Base-by-base conservation (phyloP, 2,329 filamentous ascomycete genomes). In the Fusarium sublunatum region DNA sequence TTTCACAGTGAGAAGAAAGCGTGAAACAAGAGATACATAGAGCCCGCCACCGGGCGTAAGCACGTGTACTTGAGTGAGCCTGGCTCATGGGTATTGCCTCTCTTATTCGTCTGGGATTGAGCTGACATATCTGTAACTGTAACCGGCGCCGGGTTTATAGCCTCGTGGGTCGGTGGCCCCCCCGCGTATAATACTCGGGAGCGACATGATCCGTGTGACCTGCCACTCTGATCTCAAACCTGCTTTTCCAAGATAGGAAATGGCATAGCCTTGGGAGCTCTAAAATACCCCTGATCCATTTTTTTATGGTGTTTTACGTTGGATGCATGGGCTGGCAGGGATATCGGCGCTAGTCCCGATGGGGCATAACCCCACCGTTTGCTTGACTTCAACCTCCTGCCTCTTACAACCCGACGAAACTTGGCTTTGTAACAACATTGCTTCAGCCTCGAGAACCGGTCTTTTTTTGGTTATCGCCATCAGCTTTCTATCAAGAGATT, bases 341-440 rank as follows among this genome's bases (percentile, higher is more conserved):
- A 52, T 53, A 32, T 28, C 28, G 6, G 11, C 29, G 52, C 68
- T 57, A 69, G 43, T 22, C 50, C 47, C 1, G 2, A 48, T 39
- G 1, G 4, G 47, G 65, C 10, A 11, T 65, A 59, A 65, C 35
- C 40, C 52, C 36, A 46, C 49, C 34, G 39, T 47, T 49, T 51
- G 29, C 39, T 54, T 53, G 51, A 60, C 53, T 51, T 67, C 65
- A 40, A 28, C 26, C 61, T 67, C 66, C 71, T 60, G 57, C 67
- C 50, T 54, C 60, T 60, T 67, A 56, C 61, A 56, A 65, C 68
- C 56, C 61, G 52, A 61, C 78, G 79, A 82, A 82, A 82, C 80
- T 71, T 64, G 64, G 70, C 72, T 71, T 53, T 78, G 80, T 82
- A 78, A 74, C 80, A 82, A 75, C 69, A 75, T 67, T 81, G 80